Evolutionary conservation across 208 protist genomes (phyloP).

Genomic region (Crithidia thermophila): DNA sequence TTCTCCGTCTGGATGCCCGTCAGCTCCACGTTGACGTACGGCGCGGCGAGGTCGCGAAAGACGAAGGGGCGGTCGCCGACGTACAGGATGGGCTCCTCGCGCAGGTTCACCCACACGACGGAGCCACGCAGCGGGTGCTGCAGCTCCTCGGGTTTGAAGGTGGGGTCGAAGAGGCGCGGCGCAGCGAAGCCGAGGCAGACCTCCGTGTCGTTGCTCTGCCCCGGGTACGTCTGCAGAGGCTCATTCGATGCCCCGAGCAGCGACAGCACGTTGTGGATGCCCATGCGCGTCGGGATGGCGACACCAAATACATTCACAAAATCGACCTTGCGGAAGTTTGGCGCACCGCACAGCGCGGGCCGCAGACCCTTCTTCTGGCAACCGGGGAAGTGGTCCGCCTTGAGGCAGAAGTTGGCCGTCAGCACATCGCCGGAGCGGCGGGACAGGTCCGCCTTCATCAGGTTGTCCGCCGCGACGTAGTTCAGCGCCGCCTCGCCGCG

Average conservation of each 20-base stretch:
- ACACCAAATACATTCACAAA: conserved; percentile 88
- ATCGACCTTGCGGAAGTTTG: conserved; percentile 88
- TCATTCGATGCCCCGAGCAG: conserved; percentile 79
- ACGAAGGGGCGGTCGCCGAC: conserved; percentile 88
- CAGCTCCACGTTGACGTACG: conserved; percentile 92
- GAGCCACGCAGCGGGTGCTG: conserved; percentile 71
- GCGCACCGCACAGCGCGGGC: conserved; percentile 81
- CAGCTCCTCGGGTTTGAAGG: conserved; percentile 68
- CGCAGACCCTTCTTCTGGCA: conserved; percentile 89
- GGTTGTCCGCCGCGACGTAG: conserved; percentile 66
- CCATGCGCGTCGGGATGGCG: conserved; percentile 81
- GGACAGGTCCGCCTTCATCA: conserved; percentile 77
- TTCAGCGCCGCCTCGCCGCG: conserved; percentile 69
- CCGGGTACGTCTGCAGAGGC: conserved; percentile 67
- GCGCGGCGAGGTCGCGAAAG: conserved; percentile 80
- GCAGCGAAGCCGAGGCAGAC: conserved; percentile 79
- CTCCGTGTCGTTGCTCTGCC: conserved; percentile 80
- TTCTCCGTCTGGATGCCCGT: conserved; percentile 87
- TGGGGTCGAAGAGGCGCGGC: conserved; percentile 77
- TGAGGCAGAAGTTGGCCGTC: conserved; percentile 87
- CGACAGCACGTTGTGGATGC: conserved; percentile 89
- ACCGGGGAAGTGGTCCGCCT: conserved; percentile 91
- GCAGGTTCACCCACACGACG: conserved; percentile 90
- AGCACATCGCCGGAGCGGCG: conserved; percentile 81
- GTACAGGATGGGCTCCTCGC: conserved; percentile 90